Percentiles rank a stretch among this genome's conserved stretches.
phyloP scores from a whole-genome alignment of 2,329 filamentous ascomycete species.

The Fusarium lateritium region DNA sequence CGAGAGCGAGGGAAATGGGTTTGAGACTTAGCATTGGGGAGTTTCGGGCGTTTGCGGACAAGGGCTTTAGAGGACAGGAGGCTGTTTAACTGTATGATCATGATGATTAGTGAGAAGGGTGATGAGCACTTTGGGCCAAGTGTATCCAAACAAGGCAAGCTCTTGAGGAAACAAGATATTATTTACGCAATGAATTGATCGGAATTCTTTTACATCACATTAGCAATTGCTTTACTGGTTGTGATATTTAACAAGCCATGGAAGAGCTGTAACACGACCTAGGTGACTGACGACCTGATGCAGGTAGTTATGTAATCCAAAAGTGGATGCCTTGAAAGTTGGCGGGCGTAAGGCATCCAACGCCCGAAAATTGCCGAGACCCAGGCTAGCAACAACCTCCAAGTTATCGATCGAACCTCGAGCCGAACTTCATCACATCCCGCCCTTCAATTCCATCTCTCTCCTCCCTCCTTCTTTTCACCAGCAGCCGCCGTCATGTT shows the following conservation, averaged over 20 bases:
- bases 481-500: conserved; percentile 62
- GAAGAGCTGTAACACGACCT: background rate
- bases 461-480: conserved; percentile 21
- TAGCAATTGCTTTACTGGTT: background rate
- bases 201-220: background rate
- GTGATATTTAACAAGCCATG: background rate
- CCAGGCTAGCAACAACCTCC: conserved; percentile 52
- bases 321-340: conserved; percentile 56
- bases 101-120: conserved; percentile 34
- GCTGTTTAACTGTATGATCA: conserved; percentile 42
- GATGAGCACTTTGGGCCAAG: conserved; percentile 2
- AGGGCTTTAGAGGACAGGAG: conserved; percentile 22
- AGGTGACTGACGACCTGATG: background rate
- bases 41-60: conserved; percentile 41
- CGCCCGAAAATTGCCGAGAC: conserved; percentile 60
- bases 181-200: background rate
- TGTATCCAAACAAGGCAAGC: background rate
- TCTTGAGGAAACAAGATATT: background rate
- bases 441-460: conserved; percentile 31
- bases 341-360: conserved; percentile 56
- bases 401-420: conserved; percentile 43
- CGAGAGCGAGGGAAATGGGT: conserved; percentile 22
- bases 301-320: conserved; percentile 50
- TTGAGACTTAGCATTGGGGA: conserved; percentile 31
- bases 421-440: conserved; percentile 44